Evolutionary conservation across 768 basidiomycete species (phyloP).

Genomic region (Tricholoma bakamatsutake): DNA sequence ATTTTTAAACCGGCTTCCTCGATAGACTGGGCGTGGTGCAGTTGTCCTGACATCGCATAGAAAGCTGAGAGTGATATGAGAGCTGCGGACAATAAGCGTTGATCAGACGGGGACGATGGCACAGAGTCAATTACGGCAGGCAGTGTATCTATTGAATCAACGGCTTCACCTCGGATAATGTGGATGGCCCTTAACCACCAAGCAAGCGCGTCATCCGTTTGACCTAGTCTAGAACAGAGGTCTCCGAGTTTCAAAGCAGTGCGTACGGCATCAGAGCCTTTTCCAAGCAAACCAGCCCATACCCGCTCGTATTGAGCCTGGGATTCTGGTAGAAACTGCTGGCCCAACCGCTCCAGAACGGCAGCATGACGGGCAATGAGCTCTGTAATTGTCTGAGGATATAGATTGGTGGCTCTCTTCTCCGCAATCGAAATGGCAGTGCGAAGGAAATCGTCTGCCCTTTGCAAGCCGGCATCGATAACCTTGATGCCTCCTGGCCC

Average conservation of each 20-base stretch:
- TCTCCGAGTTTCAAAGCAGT: slow-evolving; percentile 66
- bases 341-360: slow-evolving; percentile 58
- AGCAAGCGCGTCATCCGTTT: slow-evolving; percentile 44
- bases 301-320: slow-evolving; percentile 51
- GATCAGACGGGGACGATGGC: slow-evolving; percentile 56
- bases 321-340: slow-evolving; percentile 45
- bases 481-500: slow-evolving; percentile 33
- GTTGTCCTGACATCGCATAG: slow-evolving; percentile 54
- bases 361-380: slow-evolving; percentile 52
- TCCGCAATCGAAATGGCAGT: slow-evolving; percentile 43
- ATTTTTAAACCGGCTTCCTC: slow-evolving; percentile 52
- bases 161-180: slow-evolving; percentile 31
- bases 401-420: slow-evolving; percentile 30
- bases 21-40: slow-evolving; percentile 47
- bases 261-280: slow-evolving; percentile 42
- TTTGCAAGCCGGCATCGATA: slow-evolving; percentile 50
- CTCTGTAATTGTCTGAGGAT: slow-evolving; percentile 44
- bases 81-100: slow-evolving; percentile 54
- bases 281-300: slow-evolving; percentile 40
- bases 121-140: slow-evolving; percentile 28
- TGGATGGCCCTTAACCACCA: slow-evolving; percentile 66
- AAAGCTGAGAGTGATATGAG: slow-evolving; percentile 69
- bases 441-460: slow-evolving; percentile 48
- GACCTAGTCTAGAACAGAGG: slow-evolving; percentile 49
- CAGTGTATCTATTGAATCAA: slow-evolving; percentile 13